Percentiles rank a stretch among this genome's conserved stretches.
Evolutionary conservation across 2,329 filamentous ascomycete species (phyloP).

Genomic region (Epichloe sibirici): DNA sequence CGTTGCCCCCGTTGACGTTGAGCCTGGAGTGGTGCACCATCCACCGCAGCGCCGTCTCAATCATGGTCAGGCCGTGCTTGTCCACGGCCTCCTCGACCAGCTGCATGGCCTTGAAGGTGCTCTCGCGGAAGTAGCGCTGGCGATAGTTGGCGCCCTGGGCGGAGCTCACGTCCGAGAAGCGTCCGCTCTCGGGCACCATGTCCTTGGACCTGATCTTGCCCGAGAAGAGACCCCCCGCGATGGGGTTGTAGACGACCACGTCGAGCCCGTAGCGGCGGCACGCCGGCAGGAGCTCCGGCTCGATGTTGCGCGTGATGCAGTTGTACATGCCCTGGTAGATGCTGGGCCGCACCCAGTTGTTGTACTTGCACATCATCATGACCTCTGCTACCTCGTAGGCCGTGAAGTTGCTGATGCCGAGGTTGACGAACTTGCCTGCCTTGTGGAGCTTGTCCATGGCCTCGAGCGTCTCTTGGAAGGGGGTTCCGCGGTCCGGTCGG

Average conservation of each 20-base stretch:
- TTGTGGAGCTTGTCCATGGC: conserved; percentile 73
- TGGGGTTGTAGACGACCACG: conserved; percentile 70
- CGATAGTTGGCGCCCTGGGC: conserved; percentile 46
- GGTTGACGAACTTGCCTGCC: conserved; percentile 68
- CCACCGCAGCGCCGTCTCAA: conserved; percentile 68
- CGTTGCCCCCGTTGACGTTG: conserved; percentile 34
- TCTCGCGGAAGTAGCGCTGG: conserved; percentile 59
- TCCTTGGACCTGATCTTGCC: conserved; percentile 65
- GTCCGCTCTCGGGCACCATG: conserved; percentile 48
- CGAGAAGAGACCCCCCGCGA: conserved; percentile 73
- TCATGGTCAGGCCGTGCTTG: conserved; percentile 54
- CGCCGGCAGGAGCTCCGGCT: conserved; percentile 60
- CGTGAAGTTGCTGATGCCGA: conserved; percentile 77
- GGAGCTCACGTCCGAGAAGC: conserved; percentile 51
- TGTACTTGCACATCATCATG: conserved; percentile 64
- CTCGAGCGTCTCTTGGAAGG: conserved; percentile 69
- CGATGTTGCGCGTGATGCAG: conserved; percentile 62
- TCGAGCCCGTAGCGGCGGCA: conserved; percentile 68
- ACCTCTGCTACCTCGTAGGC: conserved; percentile 83
- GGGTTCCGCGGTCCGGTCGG: conserved; percentile 44
- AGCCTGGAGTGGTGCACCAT: conserved; percentile 55
- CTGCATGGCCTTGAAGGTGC: conserved; percentile 48
- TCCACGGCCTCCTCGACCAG: conserved; percentile 55
- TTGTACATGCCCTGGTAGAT: conserved; percentile 89
- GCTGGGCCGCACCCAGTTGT: conserved; percentile 70